A percentile compares a stretch with the other conserved stretches of the same genome.
Evolutionary conservation across 2,329 filamentous ascomycete genomes (phyloP).

Genomic region (Cladophialophora chaetospira): DNA sequence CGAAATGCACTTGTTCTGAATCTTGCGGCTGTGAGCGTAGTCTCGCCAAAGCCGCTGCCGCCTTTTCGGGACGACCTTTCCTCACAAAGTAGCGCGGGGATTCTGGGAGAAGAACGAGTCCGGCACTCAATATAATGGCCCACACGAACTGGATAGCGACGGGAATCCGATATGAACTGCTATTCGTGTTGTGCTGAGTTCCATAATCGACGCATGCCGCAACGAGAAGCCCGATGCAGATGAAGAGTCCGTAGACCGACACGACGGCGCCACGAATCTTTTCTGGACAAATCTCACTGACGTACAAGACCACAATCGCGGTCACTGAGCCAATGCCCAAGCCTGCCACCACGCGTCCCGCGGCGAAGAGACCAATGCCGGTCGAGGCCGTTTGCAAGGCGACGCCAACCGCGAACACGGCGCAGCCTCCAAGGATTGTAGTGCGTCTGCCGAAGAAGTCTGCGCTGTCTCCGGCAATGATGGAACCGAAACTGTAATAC

Average conservation of each 20-base stretch:
- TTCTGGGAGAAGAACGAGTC: conserved; percentile 77
- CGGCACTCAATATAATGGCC: conserved; percentile 69
- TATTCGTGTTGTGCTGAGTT: conserved; percentile 63
- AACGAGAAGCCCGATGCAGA: conserved; percentile 76
- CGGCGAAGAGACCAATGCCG: conserved; percentile 62
- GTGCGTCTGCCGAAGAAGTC: conserved; percentile 73
- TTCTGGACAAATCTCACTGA: conserved; percentile 76
- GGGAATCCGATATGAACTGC: conserved; percentile 75
- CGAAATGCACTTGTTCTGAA: conserved; percentile 74
- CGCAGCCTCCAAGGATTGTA: conserved; percentile 70
- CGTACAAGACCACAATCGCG: conserved; percentile 80
- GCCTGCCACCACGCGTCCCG: conserved; percentile 73
- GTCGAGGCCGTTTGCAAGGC: conserved; percentile 62
- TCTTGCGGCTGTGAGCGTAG: conserved; percentile 74
- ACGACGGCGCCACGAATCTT: conserved; percentile 79
- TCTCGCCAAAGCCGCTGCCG: conserved; percentile 62
- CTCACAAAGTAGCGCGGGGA: conserved; percentile 85
- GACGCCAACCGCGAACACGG: conserved; percentile 69
- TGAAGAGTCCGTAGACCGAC: conserved; percentile 81
- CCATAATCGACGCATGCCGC: conserved; percentile 74
- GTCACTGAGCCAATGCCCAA: conserved; percentile 79
- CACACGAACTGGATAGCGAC: conserved; percentile 79
- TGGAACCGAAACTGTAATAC: conserved; percentile 72
- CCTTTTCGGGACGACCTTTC: conserved; percentile 68
- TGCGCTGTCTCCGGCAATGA: conserved; percentile 75